Conservation (phyloP, 2,329 filamentous ascomycete species). For the Byssochlamys sp. region DNA sequence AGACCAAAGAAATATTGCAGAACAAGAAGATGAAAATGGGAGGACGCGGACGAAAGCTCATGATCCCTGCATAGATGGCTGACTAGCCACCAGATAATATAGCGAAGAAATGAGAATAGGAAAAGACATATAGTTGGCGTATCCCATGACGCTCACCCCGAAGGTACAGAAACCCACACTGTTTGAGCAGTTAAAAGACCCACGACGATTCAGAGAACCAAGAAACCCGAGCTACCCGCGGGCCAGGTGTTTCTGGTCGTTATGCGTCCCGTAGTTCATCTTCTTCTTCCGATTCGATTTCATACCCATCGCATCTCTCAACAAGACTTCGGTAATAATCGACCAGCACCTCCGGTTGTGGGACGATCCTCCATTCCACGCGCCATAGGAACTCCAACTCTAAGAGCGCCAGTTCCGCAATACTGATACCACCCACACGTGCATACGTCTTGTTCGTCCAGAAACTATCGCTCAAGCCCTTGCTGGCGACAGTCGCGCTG, state of each 20-base stretch:
- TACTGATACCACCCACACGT: slow-evolving; percentile 79
- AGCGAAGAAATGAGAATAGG: not conserved
- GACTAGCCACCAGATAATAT: not conserved
- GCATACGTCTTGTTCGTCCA: slow-evolving; percentile 98
- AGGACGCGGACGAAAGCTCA: not conserved
- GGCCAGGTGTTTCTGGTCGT: not conserved
- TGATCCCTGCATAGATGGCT: not conserved
- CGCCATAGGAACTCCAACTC: slow-evolving; percentile 88
- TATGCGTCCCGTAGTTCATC: slow-evolving; percentile 5
- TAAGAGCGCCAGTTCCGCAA: slow-evolving; percentile 78
- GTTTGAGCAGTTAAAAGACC: not conserved
- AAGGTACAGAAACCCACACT: not conserved
- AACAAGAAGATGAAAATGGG: not conserved
- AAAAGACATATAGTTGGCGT: not conserved
- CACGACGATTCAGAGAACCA: not conserved
- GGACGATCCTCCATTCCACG: slow-evolving; percentile 94
- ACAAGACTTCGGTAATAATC: slow-evolving; percentile 89
- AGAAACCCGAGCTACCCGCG: not conserved
- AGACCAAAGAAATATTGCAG: not conserved
- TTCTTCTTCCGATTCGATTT: slow-evolving; percentile 33
- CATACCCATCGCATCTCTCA: slow-evolving; percentile 53
- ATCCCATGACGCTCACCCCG: not conserved
- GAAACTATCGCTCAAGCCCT: slow-evolving; percentile 90
- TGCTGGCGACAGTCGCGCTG: slow-evolving; percentile 87
- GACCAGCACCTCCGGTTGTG: slow-evolving; percentile 82